These are phyloP conservation scores for Hibiscus syriacus DNA, from an alignment of 345 rosid genomes.

Conservation along the genomic window DNA sequence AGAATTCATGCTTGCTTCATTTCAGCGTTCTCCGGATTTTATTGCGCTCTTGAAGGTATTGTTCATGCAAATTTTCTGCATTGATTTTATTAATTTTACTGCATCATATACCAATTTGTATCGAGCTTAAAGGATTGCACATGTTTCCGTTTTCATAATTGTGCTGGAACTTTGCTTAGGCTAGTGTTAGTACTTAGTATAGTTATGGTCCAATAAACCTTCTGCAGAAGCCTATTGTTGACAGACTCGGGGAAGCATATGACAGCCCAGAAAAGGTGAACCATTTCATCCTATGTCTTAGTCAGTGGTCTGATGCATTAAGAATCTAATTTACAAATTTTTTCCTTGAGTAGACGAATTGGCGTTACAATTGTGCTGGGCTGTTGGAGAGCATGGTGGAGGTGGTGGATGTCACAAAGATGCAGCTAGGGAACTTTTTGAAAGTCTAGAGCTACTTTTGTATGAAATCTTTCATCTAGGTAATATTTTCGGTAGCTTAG, in stretches of 20 bases:
- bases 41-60: conserved; percentile 77
- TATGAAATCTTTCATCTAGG: conserved; percentile 91
- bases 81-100: too few relatives aligned
- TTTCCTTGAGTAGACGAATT: conserved; percentile 50
- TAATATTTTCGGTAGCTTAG: conserved; percentile 14
- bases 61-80: too few relatives aligned
- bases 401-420: conserved; percentile 84
- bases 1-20: conserved; percentile 84
- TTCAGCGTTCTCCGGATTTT: conserved; percentile 75
- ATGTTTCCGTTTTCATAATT: too few relatives aligned
- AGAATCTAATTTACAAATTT: background rate
- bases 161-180: too few relatives aligned
- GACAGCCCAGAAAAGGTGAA: conserved; percentile 83
- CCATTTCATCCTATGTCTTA: conserved; percentile 8
- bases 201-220: conserved; percentile 5
- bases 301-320: background rate
- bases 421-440: conserved; percentile 95
- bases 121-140: too few relatives aligned
- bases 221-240: conserved; percentile 83
- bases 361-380: conserved; percentile 95
- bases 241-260: conserved; percentile 92
- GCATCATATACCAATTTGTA: background rate
- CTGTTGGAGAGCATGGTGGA: conserved; percentile 97
- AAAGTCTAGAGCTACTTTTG: conserved; percentile 82
- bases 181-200: background rate